A percentile compares a stretch with the other conserved stretches of the same genome.
Conservation (phyloP, 2,329 filamentous ascomycete genomes). For the Ophiocordyceps camponoti-saundersi region DNA sequence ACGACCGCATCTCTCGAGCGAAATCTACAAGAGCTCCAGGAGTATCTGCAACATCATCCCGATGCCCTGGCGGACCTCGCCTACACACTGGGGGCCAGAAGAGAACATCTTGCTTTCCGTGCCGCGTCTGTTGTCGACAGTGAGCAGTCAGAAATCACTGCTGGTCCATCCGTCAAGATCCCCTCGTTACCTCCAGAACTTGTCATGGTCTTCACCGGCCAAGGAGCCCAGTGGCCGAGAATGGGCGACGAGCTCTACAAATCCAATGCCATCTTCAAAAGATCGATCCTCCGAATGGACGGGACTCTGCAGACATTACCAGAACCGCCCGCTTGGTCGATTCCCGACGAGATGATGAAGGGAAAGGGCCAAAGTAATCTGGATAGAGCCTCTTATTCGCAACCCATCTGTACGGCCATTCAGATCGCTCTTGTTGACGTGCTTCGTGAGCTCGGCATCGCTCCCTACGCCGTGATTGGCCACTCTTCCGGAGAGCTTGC, state of each 20-base stretch:
- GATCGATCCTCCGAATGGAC: neutral
- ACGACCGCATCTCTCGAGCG: neutral
- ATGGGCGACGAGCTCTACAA: conserved; percentile 9
- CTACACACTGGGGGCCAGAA: neutral
- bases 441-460: conserved; percentile 19
- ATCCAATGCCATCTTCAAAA: neutral
- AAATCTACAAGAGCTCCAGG: neutral
- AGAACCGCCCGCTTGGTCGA: neutral
- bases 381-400: conserved; percentile 10
- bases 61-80: neutral
- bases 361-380: neutral
- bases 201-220: conserved; percentile 13
- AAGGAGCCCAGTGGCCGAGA: conserved; percentile 14
- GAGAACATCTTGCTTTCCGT: neutral
- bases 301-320: neutral
- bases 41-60: neutral
- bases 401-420: conserved; percentile 21
- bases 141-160: neutral
- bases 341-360: neutral
- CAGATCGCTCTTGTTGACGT: conserved; percentile 27
- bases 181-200: neutral
- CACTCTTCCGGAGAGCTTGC: conserved; percentile 30
- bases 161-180: neutral
- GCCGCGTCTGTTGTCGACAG: neutral
- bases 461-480: conserved; percentile 18